Percentiles rank a stretch among this genome's conserved stretches.
Conservation (phyloP, 106 monocot species). For the Dendrobium nobile region DNA sequence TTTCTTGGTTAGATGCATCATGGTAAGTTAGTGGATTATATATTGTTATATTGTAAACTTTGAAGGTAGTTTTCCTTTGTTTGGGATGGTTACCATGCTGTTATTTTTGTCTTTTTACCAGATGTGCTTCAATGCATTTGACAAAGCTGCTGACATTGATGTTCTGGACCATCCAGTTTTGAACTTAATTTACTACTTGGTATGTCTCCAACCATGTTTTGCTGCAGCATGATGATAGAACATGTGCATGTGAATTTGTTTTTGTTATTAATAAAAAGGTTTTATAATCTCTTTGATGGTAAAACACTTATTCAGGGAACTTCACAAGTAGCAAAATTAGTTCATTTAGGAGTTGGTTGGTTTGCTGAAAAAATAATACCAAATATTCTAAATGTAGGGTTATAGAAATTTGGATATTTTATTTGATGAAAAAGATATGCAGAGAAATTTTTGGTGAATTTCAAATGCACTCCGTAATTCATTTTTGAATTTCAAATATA, state of each 20-base stretch:
- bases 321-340: neutral
- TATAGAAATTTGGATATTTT: too few species aligned
- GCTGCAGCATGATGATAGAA: neutral
- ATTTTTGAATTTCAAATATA: too few species aligned
- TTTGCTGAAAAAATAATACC: too few species aligned
- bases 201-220: constrained; percentile 7
- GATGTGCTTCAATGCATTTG: constrained; percentile 63
- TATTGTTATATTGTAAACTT: neutral
- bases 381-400: too few species aligned
- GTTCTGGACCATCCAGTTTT: constrained; percentile 63
- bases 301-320: neutral
- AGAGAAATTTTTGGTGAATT: too few species aligned
- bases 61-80: neutral
- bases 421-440: too few species aligned
- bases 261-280: neutral
- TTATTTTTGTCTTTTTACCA: constrained; percentile 10
- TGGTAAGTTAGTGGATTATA: constrained; percentile 44
- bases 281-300: neutral
- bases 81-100: neutral
- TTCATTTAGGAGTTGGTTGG: neutral
- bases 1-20: constrained; percentile 79
- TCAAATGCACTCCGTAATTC: too few species aligned
- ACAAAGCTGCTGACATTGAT: constrained; percentile 65
- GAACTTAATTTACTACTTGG: constrained; percentile 67
- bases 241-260: neutral